These are phyloP conservation scores for Drechslerella stenobrocha DNA, from an alignment of 2,329 filamentous ascomycete genomes.

Conservation along the genomic window DNA sequence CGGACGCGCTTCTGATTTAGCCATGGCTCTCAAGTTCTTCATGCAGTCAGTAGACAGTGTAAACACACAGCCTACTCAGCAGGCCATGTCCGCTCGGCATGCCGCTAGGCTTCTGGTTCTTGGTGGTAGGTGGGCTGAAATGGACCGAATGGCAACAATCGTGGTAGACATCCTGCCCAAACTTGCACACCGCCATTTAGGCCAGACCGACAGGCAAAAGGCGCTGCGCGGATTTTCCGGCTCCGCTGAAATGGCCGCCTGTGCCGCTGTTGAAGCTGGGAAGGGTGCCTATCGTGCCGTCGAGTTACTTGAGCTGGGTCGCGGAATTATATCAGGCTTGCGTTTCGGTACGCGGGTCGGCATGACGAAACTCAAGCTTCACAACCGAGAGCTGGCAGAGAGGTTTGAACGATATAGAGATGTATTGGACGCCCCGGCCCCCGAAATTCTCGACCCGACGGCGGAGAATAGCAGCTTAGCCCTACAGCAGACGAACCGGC, in stretches of 20 bases:
- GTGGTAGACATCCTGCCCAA: conserved; percentile 27
- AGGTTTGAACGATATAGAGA: not conserved
- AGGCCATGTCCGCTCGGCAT: too few relatives aligned
- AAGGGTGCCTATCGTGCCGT: conserved; percentile 37
- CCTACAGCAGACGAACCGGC: not conserved
- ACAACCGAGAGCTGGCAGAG: conserved; percentile 14
- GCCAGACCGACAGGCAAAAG: conserved; percentile 46
- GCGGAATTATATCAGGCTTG: conserved; percentile 45
- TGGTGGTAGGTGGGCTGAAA: too few relatives aligned
- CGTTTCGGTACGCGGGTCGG: conserved; percentile 44
- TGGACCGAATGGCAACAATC: too few relatives aligned
- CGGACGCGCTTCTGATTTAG: too few relatives aligned
- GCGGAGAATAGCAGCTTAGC: too few relatives aligned
- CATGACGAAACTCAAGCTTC: conserved; percentile 37
- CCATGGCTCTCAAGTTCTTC: too few relatives aligned
- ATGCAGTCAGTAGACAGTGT: too few relatives aligned
- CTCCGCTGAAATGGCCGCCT: conserved; percentile 40
- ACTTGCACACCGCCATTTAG: conserved; percentile 35
- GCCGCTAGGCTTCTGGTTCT: too few relatives aligned
- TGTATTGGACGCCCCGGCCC: too few relatives aligned
- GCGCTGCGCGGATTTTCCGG: conserved; percentile 28
- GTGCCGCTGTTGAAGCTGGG: conserved; percentile 32
- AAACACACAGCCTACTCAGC: too few relatives aligned
- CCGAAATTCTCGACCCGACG: too few relatives aligned
- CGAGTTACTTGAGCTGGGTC: conserved; percentile 48